Evolutionary conservation across 169 alveolate species (phyloP).

Genomic region (Babesia gibsoni): DNA sequence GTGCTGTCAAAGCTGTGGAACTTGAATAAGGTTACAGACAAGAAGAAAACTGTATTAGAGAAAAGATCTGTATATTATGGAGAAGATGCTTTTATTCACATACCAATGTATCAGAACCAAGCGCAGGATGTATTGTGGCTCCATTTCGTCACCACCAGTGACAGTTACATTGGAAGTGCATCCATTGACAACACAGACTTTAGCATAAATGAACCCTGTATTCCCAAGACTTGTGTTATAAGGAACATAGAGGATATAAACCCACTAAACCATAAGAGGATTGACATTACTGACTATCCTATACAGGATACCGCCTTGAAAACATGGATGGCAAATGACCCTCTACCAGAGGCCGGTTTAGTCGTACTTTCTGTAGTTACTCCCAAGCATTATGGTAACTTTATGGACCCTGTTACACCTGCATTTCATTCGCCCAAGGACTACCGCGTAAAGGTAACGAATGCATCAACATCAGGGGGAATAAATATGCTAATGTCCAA

Average conservation of each 20-base stretch:
- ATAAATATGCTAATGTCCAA: constrained; percentile 48
- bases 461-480: constrained; percentile 49
- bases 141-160: constrained; percentile 39
- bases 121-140: constrained; percentile 50
- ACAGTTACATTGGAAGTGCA: constrained; percentile 58
- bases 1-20: constrained; percentile 51
- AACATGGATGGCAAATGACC: constrained; percentile 20
- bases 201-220: constrained; percentile 41
- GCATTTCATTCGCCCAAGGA: constrained; percentile 49
- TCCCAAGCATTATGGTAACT: constrained; percentile 57
- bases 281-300: constrained; percentile 25
- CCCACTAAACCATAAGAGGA: constrained; percentile 51
- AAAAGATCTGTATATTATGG: constrained; percentile 30
- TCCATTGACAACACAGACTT: constrained; percentile 37
- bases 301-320: constrained; percentile 24
- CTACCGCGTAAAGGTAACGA: constrained; percentile 44
- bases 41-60: constrained; percentile 28
- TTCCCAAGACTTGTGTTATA: constrained; percentile 40
- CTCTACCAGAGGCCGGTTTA: constrained; percentile 33
- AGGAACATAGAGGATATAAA: constrained; percentile 39
- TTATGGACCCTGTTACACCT: constrained; percentile 54
- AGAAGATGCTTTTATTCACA: constrained; percentile 50
- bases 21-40: constrained; percentile 36
- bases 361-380: constrained; percentile 53
- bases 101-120: constrained; percentile 45